Evolutionary conservation across 208 protist genomes (phyloP), one percentile per base, ranked within the genome.

Genomic region (Acanthamoeba lugdunensis): DNA sequence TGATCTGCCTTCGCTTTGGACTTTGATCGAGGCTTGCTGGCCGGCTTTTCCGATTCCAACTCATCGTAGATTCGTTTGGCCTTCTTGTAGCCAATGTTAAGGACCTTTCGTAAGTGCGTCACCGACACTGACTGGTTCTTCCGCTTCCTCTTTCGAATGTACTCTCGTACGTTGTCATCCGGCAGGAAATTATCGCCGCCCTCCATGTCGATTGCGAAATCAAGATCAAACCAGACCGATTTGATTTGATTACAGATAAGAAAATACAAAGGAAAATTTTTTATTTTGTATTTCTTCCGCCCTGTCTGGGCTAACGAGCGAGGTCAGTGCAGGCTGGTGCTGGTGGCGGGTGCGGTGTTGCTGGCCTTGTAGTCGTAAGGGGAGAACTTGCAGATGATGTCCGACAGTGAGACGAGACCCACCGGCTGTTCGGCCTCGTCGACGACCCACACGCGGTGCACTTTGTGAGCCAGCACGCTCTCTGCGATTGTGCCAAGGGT

Each of bases 71-170:
- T 82, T 11, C 75, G 14, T 37, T 82, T 82, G 11, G 75, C 75
- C 75, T 82, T 82, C 75, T 82, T 82, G 75, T 82, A 82, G n/a
- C 75, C 75, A 28, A 82, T 82, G 21, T 82, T 82, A 37, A 82
- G 75, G 18, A 21, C 75, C 45, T 37, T 23, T 5, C 75, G 4
- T 18, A 82, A 28, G 21, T 82, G 75, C 23, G 41, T 82, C 75
- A 82, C 75, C 41, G 75, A 56, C 13, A 82, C 13, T 4, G 6
- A 4, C 75, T 82, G 52, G 8, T 82, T 50, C 7, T 7, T 11
- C 9, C 75, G 30, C 75, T 82, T 82, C 41, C 75, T 48, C 75
- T 82, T 82, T 13, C 14, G 7, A 13, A 82, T 82, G 75, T 82
- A 82, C 75, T 54, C 18, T 23, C 75, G 7, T 9, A 82, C 75